These are phyloP conservation scores for Dryadomyces sulphureus DNA, from an alignment of 2,329 filamentous ascomycete species.

Conservation along the genomic window DNA sequence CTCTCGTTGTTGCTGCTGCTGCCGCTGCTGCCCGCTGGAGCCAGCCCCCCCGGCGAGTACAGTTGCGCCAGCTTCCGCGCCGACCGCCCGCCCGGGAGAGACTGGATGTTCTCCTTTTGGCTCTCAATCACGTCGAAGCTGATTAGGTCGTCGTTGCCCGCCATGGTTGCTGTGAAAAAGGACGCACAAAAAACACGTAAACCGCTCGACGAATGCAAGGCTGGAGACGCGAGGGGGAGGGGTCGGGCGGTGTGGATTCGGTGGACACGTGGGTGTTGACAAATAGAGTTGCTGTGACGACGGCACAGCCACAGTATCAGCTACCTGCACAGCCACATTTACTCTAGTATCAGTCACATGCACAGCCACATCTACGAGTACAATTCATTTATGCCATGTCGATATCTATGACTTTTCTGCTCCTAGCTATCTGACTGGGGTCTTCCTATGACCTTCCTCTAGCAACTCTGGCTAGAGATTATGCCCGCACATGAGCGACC, in stretches of 20 bases:
- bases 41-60: conserved; percentile 64
- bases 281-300: conserved; percentile 12
- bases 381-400: neutral
- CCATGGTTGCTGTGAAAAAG: conserved; percentile 7
- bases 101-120: conserved; percentile 97
- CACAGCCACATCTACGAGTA: neutral
- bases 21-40: conserved; percentile 32
- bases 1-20: conserved; percentile 27
- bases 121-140: conserved; percentile 87
- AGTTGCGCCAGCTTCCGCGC: conserved; percentile 76
- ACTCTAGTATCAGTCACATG: too few relatives aligned
- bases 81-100: conserved; percentile 73
- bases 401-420: too few relatives aligned
- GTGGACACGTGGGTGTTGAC: conserved; percentile 6
- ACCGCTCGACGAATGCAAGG: neutral
- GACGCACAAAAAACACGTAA: neutral
- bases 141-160: conserved; percentile 33
- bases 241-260: neutral
- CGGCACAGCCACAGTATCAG: neutral
- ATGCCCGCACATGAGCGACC: too few relatives aligned
- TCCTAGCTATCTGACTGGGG: too few relatives aligned
- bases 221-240: conserved; percentile 1
- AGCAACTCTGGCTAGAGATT: too few relatives aligned
- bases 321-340: too few relatives aligned
- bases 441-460: too few relatives aligned